Evolutionary conservation across 2,329 filamentous ascomycete species (phyloP).

Genomic region (Colletotrichum lindemuthianum): DNA sequence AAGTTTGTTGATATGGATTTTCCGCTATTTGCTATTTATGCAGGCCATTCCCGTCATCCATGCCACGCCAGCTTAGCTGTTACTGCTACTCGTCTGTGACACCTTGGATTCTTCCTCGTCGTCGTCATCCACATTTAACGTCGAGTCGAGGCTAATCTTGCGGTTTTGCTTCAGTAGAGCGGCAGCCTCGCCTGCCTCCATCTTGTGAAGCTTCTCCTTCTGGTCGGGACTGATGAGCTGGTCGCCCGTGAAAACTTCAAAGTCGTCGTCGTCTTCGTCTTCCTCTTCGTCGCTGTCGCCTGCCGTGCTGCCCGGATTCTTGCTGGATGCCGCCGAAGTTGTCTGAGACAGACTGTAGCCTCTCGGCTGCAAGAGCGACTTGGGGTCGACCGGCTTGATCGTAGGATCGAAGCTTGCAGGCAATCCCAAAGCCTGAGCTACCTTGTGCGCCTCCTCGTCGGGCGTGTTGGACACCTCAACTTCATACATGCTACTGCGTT

Average conservation of each 20-base stretch:
- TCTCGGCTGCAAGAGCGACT: conserved; percentile 39
- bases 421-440: conserved; percentile 70
- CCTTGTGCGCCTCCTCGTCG: conserved; percentile 72
- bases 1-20: too few relatives aligned
- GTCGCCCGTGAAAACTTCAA: conserved; percentile 51
- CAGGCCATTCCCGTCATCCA: too few relatives aligned
- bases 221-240: conserved; percentile 57
- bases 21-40: too few relatives aligned
- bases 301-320: conserved; percentile 26
- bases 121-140: conserved; percentile 42
- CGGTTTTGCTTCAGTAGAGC: conserved; percentile 52
- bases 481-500: conserved; percentile 62
- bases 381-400: conserved; percentile 63
- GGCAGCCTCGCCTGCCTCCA: conserved; percentile 68
- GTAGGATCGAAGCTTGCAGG: conserved; percentile 72
- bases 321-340: conserved; percentile 2
- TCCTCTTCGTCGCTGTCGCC: conserved; percentile 57
- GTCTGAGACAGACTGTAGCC: conserved; percentile 19
- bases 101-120: conserved; percentile 48
- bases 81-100: conserved; percentile 31
- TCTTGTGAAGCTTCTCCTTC: conserved; percentile 66
- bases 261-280: conserved; percentile 54
- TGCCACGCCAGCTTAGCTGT: conserved; percentile 2
- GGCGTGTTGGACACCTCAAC: conserved; percentile 64
- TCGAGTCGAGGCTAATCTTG: conserved; percentile 43